A percentile compares a stretch with the other conserved stretches of the same genome.
Evolutionary conservation across 768 basidiomycete species (phyloP).

Genomic region (Lentinula sp.): DNA sequence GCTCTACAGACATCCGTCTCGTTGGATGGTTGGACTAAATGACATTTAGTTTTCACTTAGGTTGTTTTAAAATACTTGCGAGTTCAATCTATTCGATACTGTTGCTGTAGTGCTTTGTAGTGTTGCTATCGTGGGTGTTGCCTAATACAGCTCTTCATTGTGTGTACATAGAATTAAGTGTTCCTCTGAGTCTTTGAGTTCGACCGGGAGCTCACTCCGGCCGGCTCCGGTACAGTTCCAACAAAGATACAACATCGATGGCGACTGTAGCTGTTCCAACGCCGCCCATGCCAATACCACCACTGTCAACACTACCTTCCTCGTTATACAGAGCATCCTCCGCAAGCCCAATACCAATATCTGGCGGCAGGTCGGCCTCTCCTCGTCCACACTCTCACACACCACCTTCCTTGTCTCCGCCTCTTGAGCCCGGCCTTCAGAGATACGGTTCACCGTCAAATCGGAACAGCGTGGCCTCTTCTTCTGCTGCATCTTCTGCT

Average conservation of each 20-base stretch:
- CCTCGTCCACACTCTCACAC: constrained; percentile 4
- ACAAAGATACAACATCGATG: neutral
- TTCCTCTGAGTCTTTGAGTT: too few relatives aligned
- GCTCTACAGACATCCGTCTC: neutral
- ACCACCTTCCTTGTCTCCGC: constrained; percentile 19
- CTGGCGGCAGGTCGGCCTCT: neutral
- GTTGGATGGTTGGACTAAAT: neutral
- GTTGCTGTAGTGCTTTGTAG: too few relatives aligned
- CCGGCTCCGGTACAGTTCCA: neutral
- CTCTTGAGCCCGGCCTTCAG: constrained; percentile 8
- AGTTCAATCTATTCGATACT: too few relatives aligned
- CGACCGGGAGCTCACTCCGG: neutral
- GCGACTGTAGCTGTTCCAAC: constrained; percentile 1
- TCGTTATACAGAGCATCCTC: neutral
- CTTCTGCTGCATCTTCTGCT: constrained; percentile 26
- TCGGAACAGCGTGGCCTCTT: constrained; percentile 18
- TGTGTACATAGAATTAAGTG: too few relatives aligned
- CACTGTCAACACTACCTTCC: neutral
- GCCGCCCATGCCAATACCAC: neutral
- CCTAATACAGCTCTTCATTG: too few relatives aligned
- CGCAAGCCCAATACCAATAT: neutral
- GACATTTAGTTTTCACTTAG: neutral
- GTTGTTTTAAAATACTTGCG: too few relatives aligned
- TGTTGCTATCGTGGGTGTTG: too few relatives aligned
- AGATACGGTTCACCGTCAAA: constrained; percentile 18